Conservation (phyloP, 257 asterid species). For the Scutellaria baicalensis region DNA sequence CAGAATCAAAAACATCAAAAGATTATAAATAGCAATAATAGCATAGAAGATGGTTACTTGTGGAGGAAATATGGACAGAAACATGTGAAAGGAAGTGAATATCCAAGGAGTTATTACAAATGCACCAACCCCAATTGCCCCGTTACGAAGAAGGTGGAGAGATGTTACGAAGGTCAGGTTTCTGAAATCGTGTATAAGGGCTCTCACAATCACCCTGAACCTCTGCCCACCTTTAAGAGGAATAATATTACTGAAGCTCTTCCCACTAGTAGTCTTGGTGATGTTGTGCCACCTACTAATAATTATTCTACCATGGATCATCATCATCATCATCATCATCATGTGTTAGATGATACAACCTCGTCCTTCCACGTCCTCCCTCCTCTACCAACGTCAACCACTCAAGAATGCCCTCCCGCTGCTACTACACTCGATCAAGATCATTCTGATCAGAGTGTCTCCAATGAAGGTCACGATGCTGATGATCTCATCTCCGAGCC, state of each 20-base stretch:
- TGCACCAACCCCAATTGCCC: conserved; percentile 50
- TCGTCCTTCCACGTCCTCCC: no score
- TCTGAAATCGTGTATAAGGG: conserved; percentile 65
- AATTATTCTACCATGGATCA: no score
- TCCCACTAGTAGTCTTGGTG: no score
- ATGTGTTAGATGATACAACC: no score
- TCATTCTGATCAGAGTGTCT: conserved; percentile 13
- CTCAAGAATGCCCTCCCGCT: neutral
- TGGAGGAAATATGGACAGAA: conserved; percentile 89
- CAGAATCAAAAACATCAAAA: no score
- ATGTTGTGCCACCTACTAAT: no score
- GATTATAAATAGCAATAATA: no score
- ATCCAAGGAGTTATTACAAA: conserved; percentile 65
- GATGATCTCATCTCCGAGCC: conserved; percentile 36
- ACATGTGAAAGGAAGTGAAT: conserved; percentile 75
- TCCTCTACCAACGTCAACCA: no score
- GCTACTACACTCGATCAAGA: neutral
- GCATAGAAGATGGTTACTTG: conserved; percentile 62
- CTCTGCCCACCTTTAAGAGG: conserved; percentile 17
- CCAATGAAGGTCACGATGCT: conserved; percentile 32
- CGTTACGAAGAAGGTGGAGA: conserved; percentile 65
- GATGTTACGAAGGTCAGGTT: conserved; percentile 48
- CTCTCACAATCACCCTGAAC: conserved; percentile 56
- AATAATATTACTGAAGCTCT: no score
- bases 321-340: no score